Percentiles rank a stretch among this genome's conserved stretches.
Conservation (phyloP, 371 early-diverging fungal genomes). For the Saksenaea oblongispora region DNA sequence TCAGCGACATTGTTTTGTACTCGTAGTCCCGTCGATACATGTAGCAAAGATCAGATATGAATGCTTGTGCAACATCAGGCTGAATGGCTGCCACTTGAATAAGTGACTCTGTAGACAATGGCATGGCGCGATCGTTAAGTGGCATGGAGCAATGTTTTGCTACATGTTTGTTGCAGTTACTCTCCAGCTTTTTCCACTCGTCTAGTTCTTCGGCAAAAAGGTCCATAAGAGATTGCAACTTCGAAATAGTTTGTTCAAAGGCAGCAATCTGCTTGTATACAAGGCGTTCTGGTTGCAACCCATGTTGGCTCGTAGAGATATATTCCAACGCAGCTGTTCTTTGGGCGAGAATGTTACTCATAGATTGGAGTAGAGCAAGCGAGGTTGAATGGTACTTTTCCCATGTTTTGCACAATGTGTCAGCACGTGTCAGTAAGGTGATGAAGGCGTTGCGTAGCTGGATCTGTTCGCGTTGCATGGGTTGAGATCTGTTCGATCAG, state of each 20-base stretch:
- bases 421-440: conserved; percentile 11
- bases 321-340: background rate
- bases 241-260: background rate
- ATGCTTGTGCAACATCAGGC: conserved; percentile 4
- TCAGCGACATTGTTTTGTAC: conserved; percentile 7
- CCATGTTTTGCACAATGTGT: conserved; percentile 10
- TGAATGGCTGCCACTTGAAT: conserved; percentile 14
- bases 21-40: conserved; percentile 5
- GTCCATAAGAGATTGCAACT: background rate
- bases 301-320: background rate
- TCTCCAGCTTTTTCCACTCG: conserved; percentile 7
- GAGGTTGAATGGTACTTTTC: conserved; percentile 5
- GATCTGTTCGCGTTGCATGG: conserved; percentile 11
- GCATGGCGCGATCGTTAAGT: background rate
- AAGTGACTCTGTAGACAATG: conserved; percentile 14
- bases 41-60: conserved; percentile 1
- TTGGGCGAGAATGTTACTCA: conserved; percentile 5
- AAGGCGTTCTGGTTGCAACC: background rate
- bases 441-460: background rate
- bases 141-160: background rate
- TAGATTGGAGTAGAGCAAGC: conserved; percentile 1
- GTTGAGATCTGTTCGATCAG: background rate
- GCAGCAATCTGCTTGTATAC: conserved; percentile 6
- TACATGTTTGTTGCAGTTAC: background rate
- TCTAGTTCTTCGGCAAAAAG: background rate